Base-by-base conservation (phyloP, 306 rosid species). In the Sechiopsis laciniata region DNA sequence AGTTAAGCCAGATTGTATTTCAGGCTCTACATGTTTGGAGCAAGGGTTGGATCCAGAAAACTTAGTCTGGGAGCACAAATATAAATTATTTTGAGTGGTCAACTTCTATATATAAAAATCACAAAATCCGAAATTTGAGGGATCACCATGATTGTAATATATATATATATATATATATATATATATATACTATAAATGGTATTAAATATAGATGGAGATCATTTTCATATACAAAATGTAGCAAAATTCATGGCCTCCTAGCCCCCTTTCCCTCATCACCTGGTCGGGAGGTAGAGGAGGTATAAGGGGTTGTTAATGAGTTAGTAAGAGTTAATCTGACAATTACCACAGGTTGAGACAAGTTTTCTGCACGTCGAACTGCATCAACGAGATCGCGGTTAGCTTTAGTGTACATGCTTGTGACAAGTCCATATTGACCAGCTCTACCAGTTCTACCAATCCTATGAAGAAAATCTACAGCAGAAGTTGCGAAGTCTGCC, bases 391-490 rank as follows among this genome's bases (percentile, higher is more conserved):
- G 92, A 75, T 89, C 98, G 61, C 83, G 73, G 79, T 89, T 90
- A 76, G 97, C 84, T 73, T 87, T 89, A n/a, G 89, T 89, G 79
- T 86, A 90, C 85, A 87, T 75, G 83, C 87, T 87, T 37, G 96
- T 84, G 45, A 94, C 95, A 53, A 89, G 86, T 83, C 98, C 98
- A 72, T 75, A 66, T 79, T 87, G 94, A 81, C 98, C 96, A 55
- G 98, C 97, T 86, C 98, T 91, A 72, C 88, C 98, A 19, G 97
- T 94, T 61, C 92, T 91, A 72, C 97, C 97, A 78, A 90, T 79
- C 80, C 98, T 84, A 59, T 94, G 98, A 77, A 94, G 75, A 77
- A 94, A 94, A 79, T 94, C 97, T 63, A 94, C 97, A 20, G 96
- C 98, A 79, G 95, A 94, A 76, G 89, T 90, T 72, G 98, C 96